phyloP scores from a whole-genome alignment of 108 stramenopile species.

The Chaetoceros muelleri region DNA sequence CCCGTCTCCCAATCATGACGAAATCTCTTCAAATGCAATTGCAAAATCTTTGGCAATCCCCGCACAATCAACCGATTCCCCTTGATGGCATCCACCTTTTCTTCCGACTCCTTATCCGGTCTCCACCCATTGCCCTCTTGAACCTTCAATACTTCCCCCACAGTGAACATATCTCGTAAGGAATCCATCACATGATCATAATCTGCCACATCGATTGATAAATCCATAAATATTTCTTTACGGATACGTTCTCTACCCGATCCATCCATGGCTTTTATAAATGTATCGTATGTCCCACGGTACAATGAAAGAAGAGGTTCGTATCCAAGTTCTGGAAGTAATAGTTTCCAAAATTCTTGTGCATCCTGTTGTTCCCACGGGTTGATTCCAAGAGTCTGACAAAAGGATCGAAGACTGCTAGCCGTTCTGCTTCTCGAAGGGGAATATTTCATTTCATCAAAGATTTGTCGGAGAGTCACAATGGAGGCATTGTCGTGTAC shows the following conservation, averaged over 20 bases:
- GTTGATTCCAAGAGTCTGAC: conserved; percentile 53
- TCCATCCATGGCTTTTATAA: conserved; percentile 52
- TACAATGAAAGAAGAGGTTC: conserved; percentile 44
- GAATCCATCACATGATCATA: conserved; percentile 17
- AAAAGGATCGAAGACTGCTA: conserved; percentile 27
- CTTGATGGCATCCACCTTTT: conserved; percentile 78
- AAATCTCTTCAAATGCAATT: conserved; percentile 77
- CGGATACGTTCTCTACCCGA: conserved; percentile 46
- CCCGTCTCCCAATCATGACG: conserved; percentile 78
- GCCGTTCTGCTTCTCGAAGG: neutral
- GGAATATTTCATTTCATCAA: conserved; percentile 26
- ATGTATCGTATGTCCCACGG: conserved; percentile 64
- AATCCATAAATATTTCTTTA: conserved; percentile 67
- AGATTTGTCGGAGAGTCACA: conserved; percentile 27
- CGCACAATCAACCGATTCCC: conserved; percentile 41
- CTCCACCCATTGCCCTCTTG: conserved; percentile 84
- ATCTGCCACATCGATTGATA: conserved; percentile 58
- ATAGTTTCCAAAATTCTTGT: conserved; percentile 86
- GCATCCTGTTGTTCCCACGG: conserved; percentile 73
- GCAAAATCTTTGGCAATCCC: conserved; percentile 64
- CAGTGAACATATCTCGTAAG: conserved; percentile 41
- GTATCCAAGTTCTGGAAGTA: conserved; percentile 54
- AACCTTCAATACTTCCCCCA: conserved; percentile 59
- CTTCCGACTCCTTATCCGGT: conserved; percentile 77
- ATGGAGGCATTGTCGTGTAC: conserved; percentile 5